Conservation (phyloP, 352 stramenopile species). For the Pythium dissotocum region DNA sequence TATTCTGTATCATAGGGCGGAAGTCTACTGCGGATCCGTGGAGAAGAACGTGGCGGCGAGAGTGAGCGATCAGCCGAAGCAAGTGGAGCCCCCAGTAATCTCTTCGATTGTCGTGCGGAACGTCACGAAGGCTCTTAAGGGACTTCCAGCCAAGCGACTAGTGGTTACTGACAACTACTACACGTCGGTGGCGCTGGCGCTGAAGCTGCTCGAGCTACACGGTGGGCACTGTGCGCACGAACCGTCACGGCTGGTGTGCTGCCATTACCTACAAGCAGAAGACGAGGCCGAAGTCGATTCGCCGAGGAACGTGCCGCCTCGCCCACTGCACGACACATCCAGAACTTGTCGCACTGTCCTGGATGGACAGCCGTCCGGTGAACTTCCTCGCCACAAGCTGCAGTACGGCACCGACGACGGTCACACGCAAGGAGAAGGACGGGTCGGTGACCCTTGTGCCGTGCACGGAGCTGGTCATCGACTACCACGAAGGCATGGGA, state of each 20-base stretch:
- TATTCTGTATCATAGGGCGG: slow-evolving; percentile 6
- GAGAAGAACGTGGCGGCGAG: not conserved
- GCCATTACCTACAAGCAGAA: slow-evolving; percentile 20
- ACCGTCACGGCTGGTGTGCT: slow-evolving; percentile 21
- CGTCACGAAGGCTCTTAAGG: slow-evolving; percentile 2
- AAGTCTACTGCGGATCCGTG: slow-evolving; percentile 1
- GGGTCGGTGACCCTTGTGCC: not conserved
- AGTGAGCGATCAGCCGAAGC: not conserved
- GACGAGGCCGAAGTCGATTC: slow-evolving; percentile 1
- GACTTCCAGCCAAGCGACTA: not conserved
- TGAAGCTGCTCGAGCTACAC: slow-evolving; percentile 22
- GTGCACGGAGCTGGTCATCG: not conserved
- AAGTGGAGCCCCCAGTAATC: not conserved
- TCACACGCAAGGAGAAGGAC: not conserved
- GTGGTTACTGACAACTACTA: slow-evolving; percentile 2
- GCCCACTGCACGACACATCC: not conserved
- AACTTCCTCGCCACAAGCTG: slow-evolving; percentile 5
- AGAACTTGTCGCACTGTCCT: not conserved
- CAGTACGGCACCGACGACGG: not conserved
- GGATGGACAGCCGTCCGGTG: not conserved
- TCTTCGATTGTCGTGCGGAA: slow-evolving; percentile 1
- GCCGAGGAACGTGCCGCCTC: not conserved
- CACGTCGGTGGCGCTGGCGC: slow-evolving; percentile 3
- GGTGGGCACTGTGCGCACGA: slow-evolving; percentile 18
- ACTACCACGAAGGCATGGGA: slow-evolving; percentile 10